A percentile compares a stretch with the other conserved stretches of the same genome.
phyloP scores from a whole-genome alignment of 2,329 filamentous ascomycete genomes.

The Lasiodiplodia sp. region DNA sequence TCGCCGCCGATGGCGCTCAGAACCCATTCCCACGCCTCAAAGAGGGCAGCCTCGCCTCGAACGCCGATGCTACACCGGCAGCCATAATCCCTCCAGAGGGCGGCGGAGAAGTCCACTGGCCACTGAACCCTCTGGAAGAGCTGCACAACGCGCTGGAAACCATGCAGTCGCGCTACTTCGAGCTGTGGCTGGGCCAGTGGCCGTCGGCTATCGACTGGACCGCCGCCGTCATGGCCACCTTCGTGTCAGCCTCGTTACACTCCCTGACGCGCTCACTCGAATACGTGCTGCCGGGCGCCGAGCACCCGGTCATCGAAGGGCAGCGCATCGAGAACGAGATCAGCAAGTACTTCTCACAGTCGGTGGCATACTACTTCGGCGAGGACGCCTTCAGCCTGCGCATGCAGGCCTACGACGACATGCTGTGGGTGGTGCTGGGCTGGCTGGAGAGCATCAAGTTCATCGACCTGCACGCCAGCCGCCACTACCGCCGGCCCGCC shows the following conservation, averaged over 20 bases:
- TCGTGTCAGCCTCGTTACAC: constrained; percentile 75
- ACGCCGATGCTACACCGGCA: not conserved
- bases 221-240: constrained; percentile 80
- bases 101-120: constrained; percentile 13
- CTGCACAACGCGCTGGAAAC: constrained; percentile 68
- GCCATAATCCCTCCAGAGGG: not conserved
- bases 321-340: constrained; percentile 77
- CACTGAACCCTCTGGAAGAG: constrained; percentile 40
- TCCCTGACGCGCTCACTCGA: constrained; percentile 71
- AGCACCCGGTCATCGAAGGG: constrained; percentile 40
- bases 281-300: constrained; percentile 49
- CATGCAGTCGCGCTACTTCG: constrained; percentile 81
- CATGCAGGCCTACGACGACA: constrained; percentile 87
- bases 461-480: constrained; percentile 70
- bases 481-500: constrained; percentile 60
- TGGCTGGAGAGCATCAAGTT: constrained; percentile 88
- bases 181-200: constrained; percentile 80
- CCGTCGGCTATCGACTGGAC: constrained; percentile 93
- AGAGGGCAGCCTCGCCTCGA: not conserved
- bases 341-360: constrained; percentile 80
- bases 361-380: constrained; percentile 81
- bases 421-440: constrained; percentile 91
- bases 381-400: constrained; percentile 80
- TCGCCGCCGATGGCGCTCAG: not conserved
- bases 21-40: not conserved